Evolutionary conservation across 768 basidiomycete species (phyloP).

Genomic region (Lepiota subincarnata): DNA sequence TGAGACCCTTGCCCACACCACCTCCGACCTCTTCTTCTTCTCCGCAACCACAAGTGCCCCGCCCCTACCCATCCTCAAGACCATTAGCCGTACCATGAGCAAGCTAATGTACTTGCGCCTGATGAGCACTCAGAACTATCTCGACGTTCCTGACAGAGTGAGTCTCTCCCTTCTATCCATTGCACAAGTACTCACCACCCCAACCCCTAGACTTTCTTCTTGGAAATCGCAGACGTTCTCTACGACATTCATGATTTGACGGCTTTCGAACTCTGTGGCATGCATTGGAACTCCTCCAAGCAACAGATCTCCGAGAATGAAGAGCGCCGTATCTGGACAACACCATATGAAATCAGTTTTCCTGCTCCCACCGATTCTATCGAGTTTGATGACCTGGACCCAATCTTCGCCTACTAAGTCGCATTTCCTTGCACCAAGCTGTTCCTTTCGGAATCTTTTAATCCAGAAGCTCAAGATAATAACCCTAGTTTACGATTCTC

Average conservation of each 20-base stretch:
- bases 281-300: conserved; percentile 66
- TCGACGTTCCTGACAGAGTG: conserved; percentile 48
- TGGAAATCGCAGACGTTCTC: conserved; percentile 41
- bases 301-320: conserved; percentile 29
- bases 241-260: conserved; percentile 56
- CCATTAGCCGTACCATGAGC: conserved; percentile 53
- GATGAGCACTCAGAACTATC: conserved; percentile 52
- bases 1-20: conserved; percentile 43
- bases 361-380: conserved; percentile 4
- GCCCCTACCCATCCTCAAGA: conserved; percentile 53
- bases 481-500: conserved; percentile 1
- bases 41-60: conserved; percentile 56
- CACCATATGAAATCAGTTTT: conserved; percentile 11
- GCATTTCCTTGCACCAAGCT: neutral
- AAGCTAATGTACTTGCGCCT: conserved; percentile 63
- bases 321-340: conserved; percentile 42
- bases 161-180: conserved; percentile 23
- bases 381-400: conserved; percentile 10
- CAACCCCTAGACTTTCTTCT: conserved; percentile 22
- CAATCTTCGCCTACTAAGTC: conserved; percentile 11
- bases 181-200: conserved; percentile 11
- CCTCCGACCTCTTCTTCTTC: conserved; percentile 50
- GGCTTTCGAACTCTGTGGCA: conserved; percentile 70
- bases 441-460: conserved; percentile 3
- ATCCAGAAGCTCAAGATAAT: neutral